Evolutionary conservation across 352 stramenopile genomes (phyloP).

Genomic region (Hyaloperonospora brassicae): DNA sequence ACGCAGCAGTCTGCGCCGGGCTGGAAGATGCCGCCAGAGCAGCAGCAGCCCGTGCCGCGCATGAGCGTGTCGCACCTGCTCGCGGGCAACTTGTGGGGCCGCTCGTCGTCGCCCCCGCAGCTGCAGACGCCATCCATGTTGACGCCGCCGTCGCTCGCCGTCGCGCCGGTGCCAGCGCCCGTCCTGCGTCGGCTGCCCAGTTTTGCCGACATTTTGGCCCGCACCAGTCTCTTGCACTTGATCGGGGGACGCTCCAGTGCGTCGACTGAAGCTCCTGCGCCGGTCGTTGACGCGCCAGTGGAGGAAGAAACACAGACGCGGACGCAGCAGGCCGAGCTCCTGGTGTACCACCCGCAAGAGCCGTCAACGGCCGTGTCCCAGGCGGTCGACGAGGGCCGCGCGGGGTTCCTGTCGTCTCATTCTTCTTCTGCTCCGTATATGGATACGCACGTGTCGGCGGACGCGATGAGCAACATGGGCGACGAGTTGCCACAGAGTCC

Average conservation of each 20-base stretch:
- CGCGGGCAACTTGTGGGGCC: conserved; percentile 31
- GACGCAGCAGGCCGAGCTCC: conserved; percentile 6
- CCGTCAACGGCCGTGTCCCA: conserved; percentile 5
- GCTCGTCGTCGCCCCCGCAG: conserved; percentile 7
- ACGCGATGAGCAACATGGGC: conserved; percentile 16
- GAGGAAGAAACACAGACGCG: conserved; percentile 16
- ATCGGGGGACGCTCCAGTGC: conserved; percentile 32
- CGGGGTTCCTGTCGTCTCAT: conserved; percentile 9
- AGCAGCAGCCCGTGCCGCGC: conserved; percentile 25
- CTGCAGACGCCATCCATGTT: conserved; percentile 10
- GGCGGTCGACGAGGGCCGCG: conserved; percentile 25
- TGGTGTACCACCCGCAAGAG: conserved; percentile 15
- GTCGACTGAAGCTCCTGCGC: conserved; percentile 13
- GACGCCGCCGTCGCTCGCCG: conserved; percentile 19
- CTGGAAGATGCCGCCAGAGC: conserved; percentile 35
- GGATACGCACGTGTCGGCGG: conserved; percentile 34
- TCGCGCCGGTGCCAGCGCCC: conserved; percentile 13
- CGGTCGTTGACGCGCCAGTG: conserved; percentile 19
- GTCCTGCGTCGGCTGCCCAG: conserved; percentile 42
- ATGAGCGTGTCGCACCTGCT: conserved; percentile 55
- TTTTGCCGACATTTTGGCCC: conserved; percentile 55
- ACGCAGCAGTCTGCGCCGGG: conserved; percentile 41
- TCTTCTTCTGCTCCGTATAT: conserved; percentile 7
- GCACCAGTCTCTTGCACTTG: conserved; percentile 58
- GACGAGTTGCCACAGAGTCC: conserved; percentile 17